Evolutionary conservation across 805 yeast species (phyloP).

Genomic region (Groenewaldozyma salmanticensis): DNA sequence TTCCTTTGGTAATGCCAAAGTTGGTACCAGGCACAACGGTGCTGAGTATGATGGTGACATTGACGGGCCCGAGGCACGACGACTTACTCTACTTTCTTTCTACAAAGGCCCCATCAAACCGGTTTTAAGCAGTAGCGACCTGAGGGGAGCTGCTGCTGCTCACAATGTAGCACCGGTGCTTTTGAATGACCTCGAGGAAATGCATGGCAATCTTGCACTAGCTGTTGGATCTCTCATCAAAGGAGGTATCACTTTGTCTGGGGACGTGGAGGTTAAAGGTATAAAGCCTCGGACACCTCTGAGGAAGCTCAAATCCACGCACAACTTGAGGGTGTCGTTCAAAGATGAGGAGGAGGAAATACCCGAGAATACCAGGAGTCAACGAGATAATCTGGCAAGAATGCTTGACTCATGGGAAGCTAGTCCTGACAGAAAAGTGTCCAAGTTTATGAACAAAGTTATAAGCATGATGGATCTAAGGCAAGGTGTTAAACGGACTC

Average conservation of each 20-base stretch:
- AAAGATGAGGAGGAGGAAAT: neutral
- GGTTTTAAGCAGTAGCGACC: slow-evolving; percentile 6
- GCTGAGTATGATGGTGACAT: no score
- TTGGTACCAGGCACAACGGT: neutral
- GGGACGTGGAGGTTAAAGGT: slow-evolving; percentile 11
- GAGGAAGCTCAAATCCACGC: neutral
- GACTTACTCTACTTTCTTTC: slow-evolving; percentile 12
- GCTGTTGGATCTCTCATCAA: slow-evolving; percentile 16
- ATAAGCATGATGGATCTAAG: slow-evolving; percentile 4
- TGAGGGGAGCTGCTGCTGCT: no score
- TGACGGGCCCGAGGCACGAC: slow-evolving; percentile 4
- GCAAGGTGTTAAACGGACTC: neutral
- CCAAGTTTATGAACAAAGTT: neutral
- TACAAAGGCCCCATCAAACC: slow-evolving; percentile 15
- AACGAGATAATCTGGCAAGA: neutral
- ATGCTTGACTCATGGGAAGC: neutral
- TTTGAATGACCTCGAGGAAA: neutral
- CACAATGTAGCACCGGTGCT: no score
- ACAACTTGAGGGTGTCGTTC: neutral
- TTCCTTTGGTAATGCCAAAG: slow-evolving; percentile 15
- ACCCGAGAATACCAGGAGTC: no score
- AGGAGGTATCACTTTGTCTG: slow-evolving; percentile 19
- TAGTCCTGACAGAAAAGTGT: slow-evolving; percentile 1
- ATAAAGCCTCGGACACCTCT: slow-evolving; percentile 3
- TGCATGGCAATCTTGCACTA: neutral